A percentile compares a stretch with the other conserved stretches of the same genome.
These are phyloP conservation scores for Suillus discolor DNA, from an alignment of 768 basidiomycete species.

Conservation along the genomic window DNA sequence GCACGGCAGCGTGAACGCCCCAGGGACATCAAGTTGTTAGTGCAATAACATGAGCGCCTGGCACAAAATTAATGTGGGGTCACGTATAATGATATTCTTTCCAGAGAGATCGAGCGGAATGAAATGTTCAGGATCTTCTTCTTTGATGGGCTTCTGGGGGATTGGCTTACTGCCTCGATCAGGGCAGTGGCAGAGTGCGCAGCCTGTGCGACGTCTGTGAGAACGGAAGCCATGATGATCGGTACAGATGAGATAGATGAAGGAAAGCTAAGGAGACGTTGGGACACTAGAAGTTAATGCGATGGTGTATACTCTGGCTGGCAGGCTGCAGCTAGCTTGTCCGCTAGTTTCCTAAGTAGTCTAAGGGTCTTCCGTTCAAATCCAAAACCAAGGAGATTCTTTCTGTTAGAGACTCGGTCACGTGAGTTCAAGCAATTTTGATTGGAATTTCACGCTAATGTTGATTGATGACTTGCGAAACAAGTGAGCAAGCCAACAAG, in stretches of 20 bases:
- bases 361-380: neutral
- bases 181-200: slow-evolving; percentile 58
- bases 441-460: neutral
- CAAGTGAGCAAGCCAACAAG: no score
- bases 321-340: neutral
- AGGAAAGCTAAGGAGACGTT: neutral
- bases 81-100: slow-evolving; percentile 64
- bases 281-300: neutral
- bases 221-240: slow-evolving; percentile 46
- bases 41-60: neutral
- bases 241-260: neutral
- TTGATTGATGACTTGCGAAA: no score
- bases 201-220: slow-evolving; percentile 48
- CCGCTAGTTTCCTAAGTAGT: neutral
- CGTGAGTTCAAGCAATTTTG: neutral
- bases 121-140: slow-evolving; percentile 49
- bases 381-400: neutral
- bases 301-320: neutral
- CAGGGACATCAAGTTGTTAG: slow-evolving; percentile 69
- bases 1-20: slow-evolving; percentile 77
- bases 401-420: neutral
- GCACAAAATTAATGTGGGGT: neutral
- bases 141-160: slow-evolving; percentile 57
- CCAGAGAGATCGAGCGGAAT: slow-evolving; percentile 51
- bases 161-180: slow-evolving; percentile 42